A percentile compares a stretch with the other conserved stretches of the same genome.
These are phyloP conservation scores for Laguncularia racemosa DNA, from an alignment of 345 rosid species.

Conservation along the genomic window DNA sequence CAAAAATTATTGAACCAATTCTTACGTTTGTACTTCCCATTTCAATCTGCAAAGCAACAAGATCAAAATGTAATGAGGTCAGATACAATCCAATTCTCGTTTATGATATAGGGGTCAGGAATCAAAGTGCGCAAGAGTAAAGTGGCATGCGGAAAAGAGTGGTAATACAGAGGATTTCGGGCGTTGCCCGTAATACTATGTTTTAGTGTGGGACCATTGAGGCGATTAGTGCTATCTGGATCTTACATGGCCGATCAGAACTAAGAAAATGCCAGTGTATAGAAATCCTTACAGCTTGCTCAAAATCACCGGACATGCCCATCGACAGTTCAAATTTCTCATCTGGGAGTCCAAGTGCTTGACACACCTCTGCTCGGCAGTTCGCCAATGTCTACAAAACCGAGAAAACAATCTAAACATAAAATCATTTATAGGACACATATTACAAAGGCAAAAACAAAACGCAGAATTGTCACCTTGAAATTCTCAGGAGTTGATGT, in stretches of 20 bases:
- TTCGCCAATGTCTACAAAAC: slow-evolving; percentile 59
- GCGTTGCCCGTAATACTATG: too few species aligned
- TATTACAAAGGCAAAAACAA: not conserved
- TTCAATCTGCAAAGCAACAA: slow-evolving; percentile 55
- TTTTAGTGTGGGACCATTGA: too few species aligned
- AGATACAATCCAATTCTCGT: too few species aligned
- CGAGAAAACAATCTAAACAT: slow-evolving; percentile 3
- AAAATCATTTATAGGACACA: slow-evolving; percentile 4
- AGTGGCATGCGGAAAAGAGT: too few species aligned
- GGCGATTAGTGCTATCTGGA: not conserved
- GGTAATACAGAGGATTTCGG: not conserved
- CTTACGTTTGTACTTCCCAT: slow-evolving; percentile 92
- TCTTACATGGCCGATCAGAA: not conserved
- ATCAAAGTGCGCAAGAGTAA: too few species aligned
- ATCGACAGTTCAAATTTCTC: slow-evolving; percentile 90
- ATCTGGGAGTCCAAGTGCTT: slow-evolving; percentile 67
- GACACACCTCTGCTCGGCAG: slow-evolving; percentile 87
- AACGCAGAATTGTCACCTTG: slow-evolving; percentile 36
- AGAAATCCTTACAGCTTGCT: slow-evolving; percentile 66
- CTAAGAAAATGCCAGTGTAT: not conserved
- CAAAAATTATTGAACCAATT: slow-evolving; percentile 84
- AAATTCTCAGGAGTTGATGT: slow-evolving; percentile 94
- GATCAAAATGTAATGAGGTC: not conserved
- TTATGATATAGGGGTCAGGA: too few species aligned
- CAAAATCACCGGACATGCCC: slow-evolving; percentile 98